Evolutionary conservation across 2,329 filamentous ascomycete genomes (phyloP).

Genomic region (Ilyonectria sp.): DNA sequence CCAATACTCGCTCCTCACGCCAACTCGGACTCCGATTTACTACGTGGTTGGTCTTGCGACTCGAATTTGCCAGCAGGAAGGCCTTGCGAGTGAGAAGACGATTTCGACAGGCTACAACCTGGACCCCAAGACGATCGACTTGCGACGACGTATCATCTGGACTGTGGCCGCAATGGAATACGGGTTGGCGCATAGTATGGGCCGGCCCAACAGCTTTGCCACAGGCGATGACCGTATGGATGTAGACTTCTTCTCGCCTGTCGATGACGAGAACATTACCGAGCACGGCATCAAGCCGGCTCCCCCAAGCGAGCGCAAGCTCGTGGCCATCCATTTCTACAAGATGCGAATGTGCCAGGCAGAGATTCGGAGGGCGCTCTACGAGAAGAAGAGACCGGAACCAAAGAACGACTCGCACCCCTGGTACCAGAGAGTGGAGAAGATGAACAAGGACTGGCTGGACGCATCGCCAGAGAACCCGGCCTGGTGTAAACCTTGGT

Average conservation of each 20-base stretch:
- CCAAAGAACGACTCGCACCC: slow-evolving; percentile 86
- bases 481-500: slow-evolving; percentile 85
- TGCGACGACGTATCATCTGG: slow-evolving; percentile 92
- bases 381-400: slow-evolving; percentile 84
- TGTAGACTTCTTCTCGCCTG: slow-evolving; percentile 86
- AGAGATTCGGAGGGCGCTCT: slow-evolving; percentile 88
- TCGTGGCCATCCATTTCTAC: slow-evolving; percentile 92
- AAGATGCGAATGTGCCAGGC: slow-evolving; percentile 91
- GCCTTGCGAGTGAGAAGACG: slow-evolving; percentile 90
- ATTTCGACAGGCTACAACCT: slow-evolving; percentile 76
- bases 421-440: slow-evolving; percentile 88
- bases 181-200: slow-evolving; percentile 88
- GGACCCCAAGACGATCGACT: slow-evolving; percentile 85
- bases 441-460: slow-evolving; percentile 85
- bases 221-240: slow-evolving; percentile 87
- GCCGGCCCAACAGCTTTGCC: slow-evolving; percentile 88
- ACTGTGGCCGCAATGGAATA: slow-evolving; percentile 90
- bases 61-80: slow-evolving; percentile 89
- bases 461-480: slow-evolving; percentile 80
- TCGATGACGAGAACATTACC: slow-evolving; percentile 88
- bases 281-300: slow-evolving; percentile 80
- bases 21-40: slow-evolving; percentile 92
- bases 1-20: slow-evolving; percentile 93
- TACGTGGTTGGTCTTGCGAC: slow-evolving; percentile 92
- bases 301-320: slow-evolving; percentile 84